phyloP scores from a whole-genome alignment of 2,329 filamentous ascomycete genomes.

The Fusarium tricinctum region DNA sequence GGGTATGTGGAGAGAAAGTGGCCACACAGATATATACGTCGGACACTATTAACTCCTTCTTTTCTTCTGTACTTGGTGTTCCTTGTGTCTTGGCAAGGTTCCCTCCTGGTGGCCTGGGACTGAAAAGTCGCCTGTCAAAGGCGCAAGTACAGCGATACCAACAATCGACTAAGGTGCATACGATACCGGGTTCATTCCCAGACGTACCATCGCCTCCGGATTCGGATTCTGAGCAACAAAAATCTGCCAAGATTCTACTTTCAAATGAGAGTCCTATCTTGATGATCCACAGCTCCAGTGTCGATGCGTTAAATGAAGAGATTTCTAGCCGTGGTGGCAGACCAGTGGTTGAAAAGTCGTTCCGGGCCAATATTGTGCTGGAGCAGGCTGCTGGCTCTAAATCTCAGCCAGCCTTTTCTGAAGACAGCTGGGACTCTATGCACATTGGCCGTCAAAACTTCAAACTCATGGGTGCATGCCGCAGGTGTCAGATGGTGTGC shows the following conservation, averaged over 20 bases:
- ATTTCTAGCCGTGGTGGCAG: slow-evolving; percentile 76
- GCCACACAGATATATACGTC: slow-evolving; percentile 78
- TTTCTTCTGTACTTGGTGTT: slow-evolving; percentile 79
- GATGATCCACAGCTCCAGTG: slow-evolving; percentile 82
- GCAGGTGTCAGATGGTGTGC: slow-evolving; percentile 96
- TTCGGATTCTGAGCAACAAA: slow-evolving; percentile 64
- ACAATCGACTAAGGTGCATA: slow-evolving; percentile 38
- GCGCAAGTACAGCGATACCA: slow-evolving; percentile 75
- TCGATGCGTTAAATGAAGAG: slow-evolving; percentile 80
- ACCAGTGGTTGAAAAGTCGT: slow-evolving; percentile 78
- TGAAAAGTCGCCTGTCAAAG: slow-evolving; percentile 77
- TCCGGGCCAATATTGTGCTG: slow-evolving; percentile 90
- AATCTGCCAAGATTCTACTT: slow-evolving; percentile 74
- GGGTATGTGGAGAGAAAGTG: slow-evolving; percentile 87
- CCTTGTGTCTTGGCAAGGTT: slow-evolving; percentile 89
- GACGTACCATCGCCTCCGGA: slow-evolving; percentile 68
- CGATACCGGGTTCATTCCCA: slow-evolving; percentile 68
- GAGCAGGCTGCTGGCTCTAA: slow-evolving; percentile 54
- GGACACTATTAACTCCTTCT: slow-evolving; percentile 77
- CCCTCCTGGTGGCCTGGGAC: slow-evolving; percentile 73
- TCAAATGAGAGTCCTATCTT: slow-evolving; percentile 97
- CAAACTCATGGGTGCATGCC: slow-evolving; percentile 84
- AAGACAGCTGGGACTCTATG: slow-evolving; percentile 82
- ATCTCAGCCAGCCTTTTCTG: slow-evolving; percentile 74
- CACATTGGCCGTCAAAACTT: slow-evolving; percentile 75